Conservation (phyloP, 768 basidiomycete species). For the Phylloporus sp. region DNA sequence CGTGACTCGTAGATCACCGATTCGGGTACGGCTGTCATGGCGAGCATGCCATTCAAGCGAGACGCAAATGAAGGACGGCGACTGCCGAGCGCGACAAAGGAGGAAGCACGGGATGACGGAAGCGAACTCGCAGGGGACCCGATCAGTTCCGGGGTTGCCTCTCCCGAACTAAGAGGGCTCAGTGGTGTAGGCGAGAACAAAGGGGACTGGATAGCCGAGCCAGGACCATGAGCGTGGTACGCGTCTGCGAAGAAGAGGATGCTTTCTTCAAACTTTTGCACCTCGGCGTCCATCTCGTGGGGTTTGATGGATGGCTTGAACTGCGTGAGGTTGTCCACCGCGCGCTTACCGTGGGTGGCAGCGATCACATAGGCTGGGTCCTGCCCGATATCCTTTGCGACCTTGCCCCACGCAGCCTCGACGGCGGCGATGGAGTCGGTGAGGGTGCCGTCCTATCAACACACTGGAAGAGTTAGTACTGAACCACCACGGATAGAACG, state of each 20-base stretch:
- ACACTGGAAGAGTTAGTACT: conserved; percentile 25
- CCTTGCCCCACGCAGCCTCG: conserved; percentile 72
- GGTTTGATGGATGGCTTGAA: conserved; percentile 54
- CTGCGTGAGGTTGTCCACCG: conserved; percentile 65
- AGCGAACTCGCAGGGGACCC: conserved; percentile 36
- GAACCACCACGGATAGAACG: not conserved
- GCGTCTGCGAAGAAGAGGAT: conserved; percentile 69
- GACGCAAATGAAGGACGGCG: conserved; percentile 48
- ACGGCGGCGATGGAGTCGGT: conserved; percentile 73
- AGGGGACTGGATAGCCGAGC: conserved; percentile 29
- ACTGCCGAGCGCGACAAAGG: conserved; percentile 31
- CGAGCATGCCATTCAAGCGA: conserved; percentile 39
- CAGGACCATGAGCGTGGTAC: conserved; percentile 41
- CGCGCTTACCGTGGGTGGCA: conserved; percentile 76
- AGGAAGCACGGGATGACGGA: conserved; percentile 43
- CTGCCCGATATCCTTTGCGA: conserved; percentile 65
- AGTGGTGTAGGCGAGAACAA: conserved; percentile 3
- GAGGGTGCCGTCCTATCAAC: conserved; percentile 58
- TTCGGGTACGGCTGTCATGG: conserved; percentile 35
- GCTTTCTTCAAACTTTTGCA: conserved; percentile 58
- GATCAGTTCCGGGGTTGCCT: conserved; percentile 39
- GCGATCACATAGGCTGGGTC: conserved; percentile 66
- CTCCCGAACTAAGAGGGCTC: conserved; percentile 30
- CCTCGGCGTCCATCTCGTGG: conserved; percentile 56
- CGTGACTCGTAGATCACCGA: conserved; percentile 19